phyloP scores from a whole-genome alignment of 2,329 filamentous ascomycete species.

The Chrysosporium keratinophilum region DNA sequence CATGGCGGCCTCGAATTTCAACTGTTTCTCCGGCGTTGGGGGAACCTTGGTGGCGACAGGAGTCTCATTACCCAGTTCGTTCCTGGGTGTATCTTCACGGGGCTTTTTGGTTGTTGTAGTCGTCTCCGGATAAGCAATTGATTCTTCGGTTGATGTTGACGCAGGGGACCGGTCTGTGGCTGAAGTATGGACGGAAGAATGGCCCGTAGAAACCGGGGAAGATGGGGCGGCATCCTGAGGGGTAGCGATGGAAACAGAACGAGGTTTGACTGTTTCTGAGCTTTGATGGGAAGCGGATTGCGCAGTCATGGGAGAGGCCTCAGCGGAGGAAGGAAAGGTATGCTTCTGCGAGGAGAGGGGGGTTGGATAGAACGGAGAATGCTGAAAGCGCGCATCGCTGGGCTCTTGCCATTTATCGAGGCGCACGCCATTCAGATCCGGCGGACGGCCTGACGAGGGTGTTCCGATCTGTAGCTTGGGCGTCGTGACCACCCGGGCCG shows the following conservation, averaged over 20 bases:
- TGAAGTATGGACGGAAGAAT: slow-evolving; percentile 15
- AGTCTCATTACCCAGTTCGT: slow-evolving; percentile 19
- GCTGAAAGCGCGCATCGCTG: neutral
- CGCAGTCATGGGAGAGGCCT: neutral
- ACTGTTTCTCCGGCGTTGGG: slow-evolving; percentile 49
- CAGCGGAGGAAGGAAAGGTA: neutral
- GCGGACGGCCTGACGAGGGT: neutral
- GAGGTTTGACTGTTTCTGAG: neutral
- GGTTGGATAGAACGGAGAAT: slow-evolving; percentile 2
- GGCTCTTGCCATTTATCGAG: neutral
- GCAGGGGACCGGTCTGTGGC: slow-evolving; percentile 14
- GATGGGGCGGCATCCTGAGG: slow-evolving; percentile 9
- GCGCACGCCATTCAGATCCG: neutral
- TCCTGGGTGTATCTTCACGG: neutral
- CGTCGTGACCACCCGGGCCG: neutral
- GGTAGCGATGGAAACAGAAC: slow-evolving; percentile 4
- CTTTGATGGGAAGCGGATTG: neutral
- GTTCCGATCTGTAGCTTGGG: slow-evolving; percentile 13
- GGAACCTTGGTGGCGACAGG: slow-evolving; percentile 29
- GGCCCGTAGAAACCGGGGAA: slow-evolving; percentile 13
- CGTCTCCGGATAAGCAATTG: slow-evolving; percentile 6
- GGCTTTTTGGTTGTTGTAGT: neutral
- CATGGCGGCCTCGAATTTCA: slow-evolving; percentile 47
- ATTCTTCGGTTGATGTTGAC: slow-evolving; percentile 15
- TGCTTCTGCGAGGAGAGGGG: slow-evolving; percentile 8